Conservation (phyloP, 2,329 filamentous ascomycete genomes). For the Diaporthe velutina region DNA sequence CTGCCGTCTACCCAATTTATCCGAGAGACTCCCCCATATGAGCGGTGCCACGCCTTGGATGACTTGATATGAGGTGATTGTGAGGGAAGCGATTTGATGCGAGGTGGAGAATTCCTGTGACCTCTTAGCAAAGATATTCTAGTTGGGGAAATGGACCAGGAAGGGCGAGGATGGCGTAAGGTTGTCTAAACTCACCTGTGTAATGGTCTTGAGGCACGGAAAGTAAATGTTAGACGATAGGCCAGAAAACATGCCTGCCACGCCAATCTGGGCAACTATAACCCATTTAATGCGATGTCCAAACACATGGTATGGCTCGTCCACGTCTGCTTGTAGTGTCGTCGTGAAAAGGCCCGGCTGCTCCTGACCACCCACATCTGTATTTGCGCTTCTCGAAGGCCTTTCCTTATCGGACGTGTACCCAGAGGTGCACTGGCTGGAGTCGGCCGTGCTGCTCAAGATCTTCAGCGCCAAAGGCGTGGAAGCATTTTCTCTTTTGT, state of each 20-base stretch:
- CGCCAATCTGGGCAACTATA: conserved; percentile 61
- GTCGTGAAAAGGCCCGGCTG: too few species aligned
- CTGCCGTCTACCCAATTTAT: conserved; percentile 58
- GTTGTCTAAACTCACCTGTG: conserved; percentile 44
- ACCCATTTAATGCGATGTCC: conserved; percentile 55
- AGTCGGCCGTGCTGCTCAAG: neutral
- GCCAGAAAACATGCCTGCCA: conserved; percentile 66
- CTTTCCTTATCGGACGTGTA: neutral
- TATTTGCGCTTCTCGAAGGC: too few species aligned
- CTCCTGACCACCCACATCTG: neutral
- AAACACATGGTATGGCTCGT: conserved; percentile 52
- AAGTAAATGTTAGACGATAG: conserved; percentile 65
- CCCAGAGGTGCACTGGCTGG: neutral
- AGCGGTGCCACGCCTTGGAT: conserved; percentile 63
- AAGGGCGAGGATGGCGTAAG: neutral
- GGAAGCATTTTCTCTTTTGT: too few species aligned
- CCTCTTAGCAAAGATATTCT: neutral
- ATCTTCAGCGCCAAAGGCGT: neutral
- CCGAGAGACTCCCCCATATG: conserved; percentile 62
- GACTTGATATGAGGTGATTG: conserved; percentile 62
- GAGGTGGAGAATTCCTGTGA: conserved; percentile 48
- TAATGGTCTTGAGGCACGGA: conserved; percentile 56
- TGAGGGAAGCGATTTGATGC: conserved; percentile 51
- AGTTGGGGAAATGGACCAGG: neutral
- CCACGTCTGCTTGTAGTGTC: neutral